Base-by-base conservation (phyloP, 352 stramenopile genomes). In the Blastocystis hominis region DNA sequence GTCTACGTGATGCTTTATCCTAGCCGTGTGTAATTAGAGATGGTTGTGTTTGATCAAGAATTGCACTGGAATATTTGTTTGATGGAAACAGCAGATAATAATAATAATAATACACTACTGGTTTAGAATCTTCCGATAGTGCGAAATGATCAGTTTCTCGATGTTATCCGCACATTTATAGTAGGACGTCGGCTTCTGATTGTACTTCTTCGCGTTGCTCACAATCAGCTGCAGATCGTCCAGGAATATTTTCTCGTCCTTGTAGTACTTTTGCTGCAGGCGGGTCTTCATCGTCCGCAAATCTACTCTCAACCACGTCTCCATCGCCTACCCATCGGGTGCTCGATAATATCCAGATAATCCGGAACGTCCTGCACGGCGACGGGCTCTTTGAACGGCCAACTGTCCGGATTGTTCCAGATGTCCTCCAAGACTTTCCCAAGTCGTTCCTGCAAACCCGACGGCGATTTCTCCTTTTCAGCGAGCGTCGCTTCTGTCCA, bases 1-100 rank as follows among this genome's bases (percentile, higher is more conserved):
- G 95, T 98, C 75, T 94, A 96, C 90, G 94, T 99, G 90, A 99
- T 99, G 96, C 94, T 99, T 81, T 99, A 99, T 93, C 97, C 97
- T 86, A 97, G 93, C 90, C 94, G 93, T 90, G 95, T 99, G 89
- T 99, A 98, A 92, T 79, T 76, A 78, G 38, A 44, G 61, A 89
- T 86, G 68, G 59, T 36, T 36, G 84, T 64, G 62, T 46, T 42
- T 89, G 88, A 89, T 89, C 87, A 89, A 89, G 88, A 89, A 86
- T 89, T 63, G 63, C 50, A 54, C 66, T 46, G 44, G 44, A 24
- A 1, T 6, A 30, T 55, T 54, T 77, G 66, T 77, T 53, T 75
- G 46, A 47, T 75, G 38, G 7, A 42, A 56, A 77, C 34, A 81
- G 24, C 2, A 17, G n/a, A 55, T 70, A 78, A 78, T 40, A 77